Evolutionary conservation across 495 filamentous ascomycete genomes (phyloP), one percentile per base, ranked within the genome.

Genomic region (Lophium mytilinum): DNA sequence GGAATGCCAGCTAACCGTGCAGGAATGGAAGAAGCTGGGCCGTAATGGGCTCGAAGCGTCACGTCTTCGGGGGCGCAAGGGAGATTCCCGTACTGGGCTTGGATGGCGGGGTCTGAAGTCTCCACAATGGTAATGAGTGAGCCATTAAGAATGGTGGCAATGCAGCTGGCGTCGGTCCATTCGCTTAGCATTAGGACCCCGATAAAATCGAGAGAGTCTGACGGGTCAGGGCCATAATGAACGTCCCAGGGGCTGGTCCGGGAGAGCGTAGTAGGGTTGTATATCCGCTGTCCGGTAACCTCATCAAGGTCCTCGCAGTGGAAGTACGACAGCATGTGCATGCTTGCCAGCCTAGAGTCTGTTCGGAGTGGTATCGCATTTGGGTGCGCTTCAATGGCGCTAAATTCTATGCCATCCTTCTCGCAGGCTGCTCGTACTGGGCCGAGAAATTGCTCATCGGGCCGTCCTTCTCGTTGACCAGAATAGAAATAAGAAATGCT

Each of bases 241-340:
- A 86, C 76, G n/a, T 74, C 68, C 68, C 82, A 79, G 0, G 83
- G 82, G 14, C 68, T 68, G 33, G 67, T 64, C 24, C 68, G 68
- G 9, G 72, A 76, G 2, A 85, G 64, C 0, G 80, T 79, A 2
- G 65, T 68, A 14, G 67, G 66, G 35, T 71, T 67, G 79, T 81
- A 87, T 14, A 66, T 73, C 40, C 73, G 63, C 66, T 89, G 83
- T n/a, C 12, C 49, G 33, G 17, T 21, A 33, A 35, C 15, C 24
- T 33, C n/a, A 14, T 14, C 24, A 19, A 56, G 36, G 46, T 14
- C 48, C 9, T 41, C 49, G 41, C 53, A 43, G 52, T 73, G 71
- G 68, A 94, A 90, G 60, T 91, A 91, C 0, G 88, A 87, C 65
- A 88, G 80, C 19, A 80, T 85, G 60, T 90, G 86, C 88, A 94